Evolutionary conservation across 805 yeast species (phyloP), one percentile per base, ranked within the genome.

Genomic region (Debaryomyces tyrocola): DNA sequence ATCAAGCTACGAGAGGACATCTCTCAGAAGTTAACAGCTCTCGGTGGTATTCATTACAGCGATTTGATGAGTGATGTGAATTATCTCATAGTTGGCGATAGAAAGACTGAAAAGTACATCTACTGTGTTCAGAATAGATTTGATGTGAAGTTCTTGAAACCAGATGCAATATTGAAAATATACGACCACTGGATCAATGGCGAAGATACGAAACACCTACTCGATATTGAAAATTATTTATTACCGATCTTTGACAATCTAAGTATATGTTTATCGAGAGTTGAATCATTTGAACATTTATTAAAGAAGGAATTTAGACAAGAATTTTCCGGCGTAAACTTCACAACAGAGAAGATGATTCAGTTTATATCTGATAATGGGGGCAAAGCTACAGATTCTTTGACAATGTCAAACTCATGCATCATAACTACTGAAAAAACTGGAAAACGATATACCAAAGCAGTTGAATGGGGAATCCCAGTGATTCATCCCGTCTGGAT

Each of bases 61-160:
- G 84, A 84, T 55, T 63, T 85, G 52, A 80, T 84, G 70, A 77
- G 82, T 40, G 83, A 82, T 58, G 84, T 80, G 2, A 74, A 77
- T 44, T 78, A 78, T 35, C 62, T 86, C 20, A 70, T 86, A 4
- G 83, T 84, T 27, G 90, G 89, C 1, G 73, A 72, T 35, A 66
- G 78, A 24, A 66, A 73, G 46, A 80, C 86, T 0, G 83, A 79
- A 21, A 83, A 83, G 58, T 81, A 75, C 60, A 64, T 64, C 42
- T 83, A 71, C 56, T 74, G 80, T 45, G 74, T 80, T 1, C 65
- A 70, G 46, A 67, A 71, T 46, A 64, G 88, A 45, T 65, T 68
- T 41, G 91, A 87, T 63, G 74, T 89, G 28, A 62, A 62, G 37
- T 81, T 88, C 53, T 58, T 88, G 14, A 59, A 64, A 10, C 76